Conservation (phyloP, 805 yeast species). For the Lachancea sp. region DNA sequence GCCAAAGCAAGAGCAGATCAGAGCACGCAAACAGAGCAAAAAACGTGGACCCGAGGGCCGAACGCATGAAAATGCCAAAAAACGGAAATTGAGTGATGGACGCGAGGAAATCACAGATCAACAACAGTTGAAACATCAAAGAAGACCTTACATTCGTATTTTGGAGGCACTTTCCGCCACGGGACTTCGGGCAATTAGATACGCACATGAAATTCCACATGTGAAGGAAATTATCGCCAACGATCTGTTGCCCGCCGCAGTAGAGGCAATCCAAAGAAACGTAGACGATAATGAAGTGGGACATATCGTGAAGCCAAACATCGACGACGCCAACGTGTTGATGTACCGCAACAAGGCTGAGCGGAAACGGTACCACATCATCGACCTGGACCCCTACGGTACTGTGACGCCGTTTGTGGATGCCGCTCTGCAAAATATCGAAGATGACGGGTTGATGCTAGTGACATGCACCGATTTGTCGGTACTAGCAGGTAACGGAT, state of each 20-base stretch:
- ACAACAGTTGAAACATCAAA: slow-evolving; percentile 2
- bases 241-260: slow-evolving; percentile 83
- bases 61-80: slow-evolving; percentile 15
- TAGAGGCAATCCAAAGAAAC: slow-evolving; percentile 67
- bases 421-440: slow-evolving; percentile 78
- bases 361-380: slow-evolving; percentile 60
- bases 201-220: slow-evolving; percentile 83
- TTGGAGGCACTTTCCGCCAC: slow-evolving; percentile 93
- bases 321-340: slow-evolving; percentile 85
- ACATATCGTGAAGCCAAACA: slow-evolving; percentile 54
- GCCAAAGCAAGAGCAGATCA: slow-evolving; percentile 22
- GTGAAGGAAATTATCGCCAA: slow-evolving; percentile 77
- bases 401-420: slow-evolving; percentile 95
- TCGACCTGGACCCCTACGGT: slow-evolving; percentile 96
- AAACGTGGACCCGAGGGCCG: slow-evolving; percentile 10
- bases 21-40: slow-evolving; percentile 14
- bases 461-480: slow-evolving; percentile 97
- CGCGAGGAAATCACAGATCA: slow-evolving; percentile 13
- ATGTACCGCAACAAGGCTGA: slow-evolving; percentile 50
- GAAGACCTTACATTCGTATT: slow-evolving; percentile 51
- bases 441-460: slow-evolving; percentile 75
- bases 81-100: slow-evolving; percentile 29
- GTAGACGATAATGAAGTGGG: slow-evolving; percentile 58
- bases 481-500: slow-evolving; percentile 90
- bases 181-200: slow-evolving; percentile 88